phyloP scores from a whole-genome alignment of 805 yeast genomes.

The Candida saitoana region DNA sequence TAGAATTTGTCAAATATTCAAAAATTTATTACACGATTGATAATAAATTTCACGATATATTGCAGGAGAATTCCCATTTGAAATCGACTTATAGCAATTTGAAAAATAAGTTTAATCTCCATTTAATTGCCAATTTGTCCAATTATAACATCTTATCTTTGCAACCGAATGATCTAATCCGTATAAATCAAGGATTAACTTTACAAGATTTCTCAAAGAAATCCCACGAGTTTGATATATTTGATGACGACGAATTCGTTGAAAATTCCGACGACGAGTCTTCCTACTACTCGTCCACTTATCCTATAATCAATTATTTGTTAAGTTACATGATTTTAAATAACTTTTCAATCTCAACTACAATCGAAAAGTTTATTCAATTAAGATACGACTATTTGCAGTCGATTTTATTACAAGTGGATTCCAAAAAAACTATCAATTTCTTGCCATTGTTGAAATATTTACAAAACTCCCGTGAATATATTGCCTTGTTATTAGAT shows the following conservation, averaged over 20 bases:
- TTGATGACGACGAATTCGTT: constrained; percentile 7
- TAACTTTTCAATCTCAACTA: constrained; percentile 15
- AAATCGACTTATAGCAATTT: constrained; percentile 15
- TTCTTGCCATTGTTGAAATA: constrained; percentile 27
- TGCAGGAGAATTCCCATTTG: constrained; percentile 12
- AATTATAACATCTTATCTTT: constrained; percentile 14
- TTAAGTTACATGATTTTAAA: constrained; percentile 29
- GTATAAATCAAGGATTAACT: not conserved
- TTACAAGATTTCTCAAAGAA: constrained; percentile 2
- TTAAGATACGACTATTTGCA: constrained; percentile 20
- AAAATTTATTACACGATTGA: constrained; percentile 32
- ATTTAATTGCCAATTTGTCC: constrained; percentile 25
- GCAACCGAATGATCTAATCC: constrained; percentile 1
- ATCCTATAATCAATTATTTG: constrained; percentile 29
- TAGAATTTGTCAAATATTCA: constrained; percentile 27
- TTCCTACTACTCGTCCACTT: constrained; percentile 11
- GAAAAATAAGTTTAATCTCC: constrained; percentile 20
- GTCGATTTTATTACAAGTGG: constrained; percentile 7
- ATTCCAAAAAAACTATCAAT: constrained; percentile 13
- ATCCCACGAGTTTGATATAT: constrained; percentile 4
- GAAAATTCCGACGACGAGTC: constrained; percentile 2
- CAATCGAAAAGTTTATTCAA: constrained; percentile 20
- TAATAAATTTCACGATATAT: constrained; percentile 16
- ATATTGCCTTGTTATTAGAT: constrained; percentile 9
- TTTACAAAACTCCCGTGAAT: constrained; percentile 31